Evolutionary conservation across 164 flowering plant species (phyloP).

Genomic region (Annona squamosa): DNA sequence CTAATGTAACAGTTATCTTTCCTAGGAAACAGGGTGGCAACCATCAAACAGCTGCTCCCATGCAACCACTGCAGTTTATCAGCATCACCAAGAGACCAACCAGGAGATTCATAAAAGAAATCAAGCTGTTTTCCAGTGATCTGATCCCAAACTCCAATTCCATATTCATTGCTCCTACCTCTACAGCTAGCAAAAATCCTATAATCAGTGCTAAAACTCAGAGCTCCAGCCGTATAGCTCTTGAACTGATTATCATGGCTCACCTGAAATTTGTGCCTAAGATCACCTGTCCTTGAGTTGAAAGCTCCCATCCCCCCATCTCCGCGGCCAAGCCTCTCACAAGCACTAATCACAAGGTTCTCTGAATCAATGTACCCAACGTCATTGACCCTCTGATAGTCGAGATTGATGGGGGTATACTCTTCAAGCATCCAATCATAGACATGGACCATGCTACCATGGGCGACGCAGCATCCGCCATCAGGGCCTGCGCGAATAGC

Average conservation of each 20-base stretch:
- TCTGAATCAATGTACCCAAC: constrained; percentile 53
- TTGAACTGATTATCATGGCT: constrained; percentile 54
- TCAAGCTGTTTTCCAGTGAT: constrained; percentile 69
- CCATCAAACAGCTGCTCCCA: constrained; percentile 58
- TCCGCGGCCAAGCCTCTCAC: constrained; percentile 55
- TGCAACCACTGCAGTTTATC: constrained; percentile 74
- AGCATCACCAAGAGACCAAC: constrained; percentile 87
- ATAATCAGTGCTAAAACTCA: constrained; percentile 40
- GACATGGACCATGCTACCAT: constrained; percentile 78
- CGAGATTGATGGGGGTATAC: constrained; percentile 57
- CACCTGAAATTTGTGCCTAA: constrained; percentile 56
- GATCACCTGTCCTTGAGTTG: constrained; percentile 49
- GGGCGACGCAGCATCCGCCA: constrained; percentile 88
- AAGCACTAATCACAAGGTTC: constrained; percentile 47
- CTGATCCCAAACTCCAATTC: constrained; percentile 87
- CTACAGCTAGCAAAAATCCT: constrained; percentile 69
- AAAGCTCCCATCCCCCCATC: constrained; percentile 86
- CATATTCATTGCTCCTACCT: constrained; percentile 85
- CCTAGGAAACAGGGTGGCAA: constrained; percentile 77
- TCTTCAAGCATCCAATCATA: constrained; percentile 85
- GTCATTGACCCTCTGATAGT: constrained; percentile 79
- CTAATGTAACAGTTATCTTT: constrained; percentile 86
- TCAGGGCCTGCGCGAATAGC: constrained; percentile 80
- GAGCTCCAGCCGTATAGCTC: constrained; percentile 75
- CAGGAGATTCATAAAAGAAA: constrained; percentile 70